A percentile compares a stretch with the other conserved stretches of the same genome.
These are phyloP conservation scores for Peronospora belbahrii DNA, from an alignment of 352 stramenopile genomes.

Conservation along the genomic window DNA sequence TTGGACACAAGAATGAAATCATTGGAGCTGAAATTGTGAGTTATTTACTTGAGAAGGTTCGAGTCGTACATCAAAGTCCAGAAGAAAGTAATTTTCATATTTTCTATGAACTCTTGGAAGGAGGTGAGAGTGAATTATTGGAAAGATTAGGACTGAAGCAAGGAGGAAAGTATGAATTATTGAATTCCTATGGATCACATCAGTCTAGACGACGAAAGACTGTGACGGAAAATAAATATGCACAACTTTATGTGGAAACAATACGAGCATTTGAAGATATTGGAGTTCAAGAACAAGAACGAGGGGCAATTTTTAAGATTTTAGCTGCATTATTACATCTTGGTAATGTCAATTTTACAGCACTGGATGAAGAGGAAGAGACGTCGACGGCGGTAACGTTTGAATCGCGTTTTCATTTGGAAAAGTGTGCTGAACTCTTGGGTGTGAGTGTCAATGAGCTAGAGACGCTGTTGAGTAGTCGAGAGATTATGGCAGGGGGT, in stretches of 20 bases:
- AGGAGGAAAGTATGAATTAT: constrained; percentile 75
- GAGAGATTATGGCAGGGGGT: constrained; percentile 87
- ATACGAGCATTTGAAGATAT: constrained; percentile 73
- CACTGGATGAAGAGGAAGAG: constrained; percentile 34
- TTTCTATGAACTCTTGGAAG: constrained; percentile 93
- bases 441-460: constrained; percentile 78
- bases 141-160: constrained; percentile 53
- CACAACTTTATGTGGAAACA: constrained; percentile 53
- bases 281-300: constrained; percentile 44
- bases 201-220: constrained; percentile 22
- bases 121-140: constrained; percentile 53
- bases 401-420: constrained; percentile 39
- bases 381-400: constrained; percentile 33
- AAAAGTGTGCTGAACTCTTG: constrained; percentile 83
- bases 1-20: constrained; percentile 70
- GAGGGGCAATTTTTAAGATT: constrained; percentile 55
- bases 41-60: constrained; percentile 96
- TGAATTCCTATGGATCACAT: constrained; percentile 82
- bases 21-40: constrained; percentile 91
- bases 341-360: constrained; percentile 90
- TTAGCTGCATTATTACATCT: constrained; percentile 91
- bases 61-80: constrained; percentile 88
- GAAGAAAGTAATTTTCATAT: constrained; percentile 94
- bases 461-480: constrained; percentile 81
- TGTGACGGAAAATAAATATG: constrained; percentile 44